Conservation (phyloP, 129 eudicot species). For the Pulicaria dysenterica region DNA sequence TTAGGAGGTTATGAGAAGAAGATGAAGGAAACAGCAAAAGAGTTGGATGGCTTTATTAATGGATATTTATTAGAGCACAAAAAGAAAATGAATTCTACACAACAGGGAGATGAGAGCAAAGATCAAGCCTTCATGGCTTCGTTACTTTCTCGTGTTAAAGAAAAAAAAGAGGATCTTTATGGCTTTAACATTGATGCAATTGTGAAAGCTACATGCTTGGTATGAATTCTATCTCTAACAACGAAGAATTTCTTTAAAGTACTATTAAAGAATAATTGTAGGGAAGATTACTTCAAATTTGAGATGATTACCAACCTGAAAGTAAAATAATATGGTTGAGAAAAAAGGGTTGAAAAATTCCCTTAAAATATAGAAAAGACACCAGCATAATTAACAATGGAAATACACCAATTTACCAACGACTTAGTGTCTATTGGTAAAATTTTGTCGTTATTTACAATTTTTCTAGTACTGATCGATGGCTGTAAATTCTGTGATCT, state of each 20-base stretch:
- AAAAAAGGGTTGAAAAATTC: no score
- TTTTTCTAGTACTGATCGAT: no score
- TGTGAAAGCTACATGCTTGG: slow-evolving; percentile 18
- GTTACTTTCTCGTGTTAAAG: slow-evolving; percentile 13
- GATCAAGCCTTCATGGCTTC: slow-evolving; percentile 24
- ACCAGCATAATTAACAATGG: no score
- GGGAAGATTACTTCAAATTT: no score
- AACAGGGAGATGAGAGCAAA: not conserved
- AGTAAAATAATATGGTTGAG: no score
- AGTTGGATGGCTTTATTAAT: slow-evolving; percentile 10
- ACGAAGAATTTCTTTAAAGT: not conserved
- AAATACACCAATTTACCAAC: no score
- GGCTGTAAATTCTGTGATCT: not conserved
- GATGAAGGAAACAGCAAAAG: slow-evolving; percentile 23
- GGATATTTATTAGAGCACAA: slow-evolving; percentile 28
- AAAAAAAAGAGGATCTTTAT: not conserved
- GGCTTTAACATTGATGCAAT: slow-evolving; percentile 11
- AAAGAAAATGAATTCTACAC: slow-evolving; percentile 7
- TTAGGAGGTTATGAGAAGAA: slow-evolving; percentile 32
- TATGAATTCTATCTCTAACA: not conserved
- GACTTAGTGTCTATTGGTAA: no score
- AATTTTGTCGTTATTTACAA: no score
- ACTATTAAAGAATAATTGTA: no score
- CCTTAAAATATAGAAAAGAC: no score
- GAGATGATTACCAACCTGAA: no score